Evolutionary conservation across 768 basidiomycete species (phyloP).

Genomic region (Pleurotus cornucopiae): DNA sequence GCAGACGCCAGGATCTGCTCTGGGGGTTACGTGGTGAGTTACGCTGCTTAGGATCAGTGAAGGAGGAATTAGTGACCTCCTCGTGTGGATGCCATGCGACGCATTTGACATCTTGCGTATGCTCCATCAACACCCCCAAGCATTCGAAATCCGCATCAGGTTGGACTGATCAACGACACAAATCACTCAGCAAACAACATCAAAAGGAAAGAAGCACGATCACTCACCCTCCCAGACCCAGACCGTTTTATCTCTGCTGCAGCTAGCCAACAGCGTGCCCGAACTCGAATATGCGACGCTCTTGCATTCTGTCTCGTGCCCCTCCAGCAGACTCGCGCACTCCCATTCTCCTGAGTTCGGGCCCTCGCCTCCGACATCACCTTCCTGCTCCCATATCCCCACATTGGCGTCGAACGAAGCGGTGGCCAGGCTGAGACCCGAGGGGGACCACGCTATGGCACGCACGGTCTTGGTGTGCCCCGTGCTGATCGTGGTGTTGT

Average conservation of each 20-base stretch:
- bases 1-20: slow-evolving; percentile 89
- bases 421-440: slow-evolving; percentile 81
- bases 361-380: slow-evolving; percentile 28
- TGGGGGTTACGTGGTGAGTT: slow-evolving; percentile 14
- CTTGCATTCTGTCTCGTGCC: slow-evolving; percentile 97
- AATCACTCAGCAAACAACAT: slow-evolving; percentile 2
- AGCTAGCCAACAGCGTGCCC: slow-evolving; percentile 86
- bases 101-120: slow-evolving; percentile 92
- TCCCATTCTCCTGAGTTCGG: slow-evolving; percentile 68
- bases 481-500: slow-evolving; percentile 67
- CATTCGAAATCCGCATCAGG: slow-evolving; percentile 95
- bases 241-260: slow-evolving; percentile 94
- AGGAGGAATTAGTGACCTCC: slow-evolving; percentile 54
- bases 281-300: slow-evolving; percentile 77
- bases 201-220: slow-evolving; percentile 3
- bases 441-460: slow-evolving; percentile 83
- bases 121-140: slow-evolving; percentile 93
- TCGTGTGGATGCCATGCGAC: slow-evolving; percentile 94
- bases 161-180: slow-evolving; percentile 48
- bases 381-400: slow-evolving; percentile 82
- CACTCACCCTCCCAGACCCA: slow-evolving; percentile 95
- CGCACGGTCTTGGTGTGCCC: slow-evolving; percentile 89
- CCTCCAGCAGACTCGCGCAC: slow-evolving; percentile 81
- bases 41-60: neutral
- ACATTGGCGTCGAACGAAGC: slow-evolving; percentile 94